Evolutionary conservation across 257 asterid genomes (phyloP), one percentile per base, ranked within the genome.

Genomic region (Plectranthus barbatus): DNA sequence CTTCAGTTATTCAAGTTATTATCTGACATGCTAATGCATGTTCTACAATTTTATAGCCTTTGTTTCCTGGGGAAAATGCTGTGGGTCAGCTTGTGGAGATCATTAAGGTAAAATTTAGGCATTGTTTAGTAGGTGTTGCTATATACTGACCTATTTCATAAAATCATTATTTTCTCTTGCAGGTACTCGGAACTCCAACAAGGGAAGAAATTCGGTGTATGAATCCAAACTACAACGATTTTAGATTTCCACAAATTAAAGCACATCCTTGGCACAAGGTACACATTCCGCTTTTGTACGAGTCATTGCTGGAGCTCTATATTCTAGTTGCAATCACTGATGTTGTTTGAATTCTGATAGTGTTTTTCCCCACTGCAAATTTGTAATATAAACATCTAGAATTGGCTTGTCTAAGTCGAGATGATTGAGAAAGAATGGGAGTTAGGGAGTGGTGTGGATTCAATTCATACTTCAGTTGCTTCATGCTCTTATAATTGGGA

Each of bases 191-290:
- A 56, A 91, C 97, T 53, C 97, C 97, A 20, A 91, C 97, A 41
- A 72, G 97, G 50, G 97, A 91, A 75, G 97, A 91, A 75, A 78
- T 91, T 68, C 97, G 97, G 52, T 91, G 97, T 54, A 91, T 91
- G 97, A 91, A 91, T 75, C 97, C 97, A 39, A 85, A 82, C 69
- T 90, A 90, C 56, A 87, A 74, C 9, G 97, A 87, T 69, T 90
- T 85, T 74, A 87, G 96, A 81, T 90, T 90, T 81, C 97, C 97
- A 56, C 97, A 87, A 79, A 80, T 81, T 39, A 90, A 90, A 71
- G 95, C 97, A 1, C 97, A 90, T 76, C 97, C 97, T 37, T 90
- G 97, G 97, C 97, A 90, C 79, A 90, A 90, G 94, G 97, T 90
- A 74, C 61, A 48, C 21, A 10, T 56, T 55, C 65, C 41, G 40